phyloP scores from a whole-genome alignment of 208 protist species.

The Hexamita inflata region DNA sequence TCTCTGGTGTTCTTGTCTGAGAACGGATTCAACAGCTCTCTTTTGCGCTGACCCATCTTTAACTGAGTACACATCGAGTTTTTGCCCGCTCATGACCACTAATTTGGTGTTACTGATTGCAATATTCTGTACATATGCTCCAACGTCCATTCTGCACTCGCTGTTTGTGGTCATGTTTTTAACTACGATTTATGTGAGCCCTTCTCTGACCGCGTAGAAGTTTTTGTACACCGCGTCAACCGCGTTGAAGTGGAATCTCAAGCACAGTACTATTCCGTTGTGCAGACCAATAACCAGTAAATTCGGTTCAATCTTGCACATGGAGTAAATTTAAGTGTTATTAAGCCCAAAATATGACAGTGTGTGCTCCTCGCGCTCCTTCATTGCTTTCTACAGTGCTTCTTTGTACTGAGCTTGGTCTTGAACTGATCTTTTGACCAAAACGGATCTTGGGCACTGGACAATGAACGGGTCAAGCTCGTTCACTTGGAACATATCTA shows the following conservation, averaged over 20 bases:
- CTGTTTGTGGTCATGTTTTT: not conserved
- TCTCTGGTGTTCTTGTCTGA: not conserved
- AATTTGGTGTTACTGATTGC: not conserved
- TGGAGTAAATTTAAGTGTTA: not conserved
- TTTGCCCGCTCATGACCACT: not conserved
- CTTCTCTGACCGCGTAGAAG: not conserved
- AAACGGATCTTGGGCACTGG: not conserved
- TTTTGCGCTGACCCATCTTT: not conserved
- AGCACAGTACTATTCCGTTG: not conserved
- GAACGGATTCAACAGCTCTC: not conserved
- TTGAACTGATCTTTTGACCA: no score
- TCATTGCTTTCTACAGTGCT: not conserved
- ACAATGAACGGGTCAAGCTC: constrained; percentile 4
- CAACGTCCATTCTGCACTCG: not conserved
- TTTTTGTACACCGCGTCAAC: not conserved
- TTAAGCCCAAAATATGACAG: not conserved
- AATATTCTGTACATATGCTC: not conserved
- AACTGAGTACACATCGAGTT: not conserved
- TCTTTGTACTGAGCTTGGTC: not conserved
- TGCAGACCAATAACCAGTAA: not conserved
- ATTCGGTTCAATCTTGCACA: not conserved
- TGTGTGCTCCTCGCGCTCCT: not conserved
- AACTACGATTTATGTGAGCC: not conserved
- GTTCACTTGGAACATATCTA: not conserved
- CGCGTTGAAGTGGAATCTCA: not conserved